Evolutionary conservation across 169 alveolate species (phyloP), one percentile per base, ranked within the genome.

Genomic region (Plasmodium gallinaceum): DNA sequence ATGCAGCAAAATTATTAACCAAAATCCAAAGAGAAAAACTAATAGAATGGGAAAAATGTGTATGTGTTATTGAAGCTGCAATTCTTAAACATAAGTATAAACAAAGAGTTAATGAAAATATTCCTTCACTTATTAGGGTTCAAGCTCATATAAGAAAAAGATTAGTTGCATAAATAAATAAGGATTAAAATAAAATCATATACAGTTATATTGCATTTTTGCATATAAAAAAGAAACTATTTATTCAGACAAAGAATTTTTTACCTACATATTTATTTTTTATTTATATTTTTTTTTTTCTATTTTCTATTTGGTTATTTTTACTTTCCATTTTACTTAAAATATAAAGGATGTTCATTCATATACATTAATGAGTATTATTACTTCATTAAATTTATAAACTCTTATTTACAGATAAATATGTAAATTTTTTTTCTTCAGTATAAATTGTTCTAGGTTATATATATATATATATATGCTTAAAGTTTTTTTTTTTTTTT

Each of bases 1-100:
- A 88, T 42, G 97, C 96, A 12, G 96, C 98, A 24, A 96, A 96
- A 78, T 94, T 93, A 37, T 92, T 96, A 86, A 93, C 97, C 22
- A 93, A 92, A 58, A 37, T 95, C 4, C 98, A 96, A 92, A 92
- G 98, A 20, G 98, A 96, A 85, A 93, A 94, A 39, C 95, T 96
- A 37, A 92, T 96, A 20, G 96, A 95, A 26, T 96, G 97, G 97
- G 97, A 95, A 43, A 98, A 98, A 4, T 89, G 96, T 43, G 95
- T 95, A 18, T 93, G 90, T 39, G 94, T 96, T 22, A 76, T 96
- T 42, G 98, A 96, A 78, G 97, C 98, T n/a, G 90, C 94, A 45
- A 85, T 93, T 64, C 37, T 92, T 51, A 83, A 95, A 16, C 86
- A 83, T 65, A 75, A 94, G 37, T 78, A 91, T 68, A 91, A 91